Evolutionary conservation across 176 grass and related monocot genomes (phyloP), one percentile per base, ranked within the genome.

Genomic region (Oryza glaberrima): DNA sequence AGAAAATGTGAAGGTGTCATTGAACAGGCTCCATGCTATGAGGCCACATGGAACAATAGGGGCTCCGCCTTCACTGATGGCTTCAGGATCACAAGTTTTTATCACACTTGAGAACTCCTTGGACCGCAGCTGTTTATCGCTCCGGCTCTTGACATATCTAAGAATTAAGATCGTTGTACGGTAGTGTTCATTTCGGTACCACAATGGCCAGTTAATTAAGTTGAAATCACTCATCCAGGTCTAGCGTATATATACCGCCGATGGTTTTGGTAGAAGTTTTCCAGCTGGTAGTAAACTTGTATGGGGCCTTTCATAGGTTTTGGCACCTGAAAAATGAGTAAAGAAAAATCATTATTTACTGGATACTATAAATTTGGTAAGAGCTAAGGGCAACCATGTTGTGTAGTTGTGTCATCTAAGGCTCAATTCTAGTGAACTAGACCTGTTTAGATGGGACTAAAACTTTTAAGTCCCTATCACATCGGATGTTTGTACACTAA

Each of bases 251-350:
- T 52, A 52, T 88, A 98, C 96, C 96, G 90, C 40, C 93, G 90
- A 89, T 99, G 96, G 45, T 99, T 99, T 70, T 99, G 93, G 49
- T 94, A 96, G 88, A 94, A 99, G 64, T 99, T 94, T 60, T 94
- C 93, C 6, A 96, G 88, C 86, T 96, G 85, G 36, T 99, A 96
- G 72, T 99, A 96, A 71, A 94, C 81, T 71, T 94, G 90, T 88
- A 99, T 67, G 19, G 96, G 96, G 44, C 87, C 86, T 54, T 91
- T 92, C 91, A 96, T 96, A 1, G 69, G 74, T 56, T 92, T 96
- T 0, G 94, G 96, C 22, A 99, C 90, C 96, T 96, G 88, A 86
- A 96, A 91, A 6, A 79, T 69, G 36, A 34, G 11, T 16, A 19
- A 17, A 58, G 9, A 58, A 58, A 16, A 19, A 73, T 32, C 32